Evolutionary conservation across 768 basidiomycete genomes (phyloP).

Genomic region (Lentinula edodes): DNA sequence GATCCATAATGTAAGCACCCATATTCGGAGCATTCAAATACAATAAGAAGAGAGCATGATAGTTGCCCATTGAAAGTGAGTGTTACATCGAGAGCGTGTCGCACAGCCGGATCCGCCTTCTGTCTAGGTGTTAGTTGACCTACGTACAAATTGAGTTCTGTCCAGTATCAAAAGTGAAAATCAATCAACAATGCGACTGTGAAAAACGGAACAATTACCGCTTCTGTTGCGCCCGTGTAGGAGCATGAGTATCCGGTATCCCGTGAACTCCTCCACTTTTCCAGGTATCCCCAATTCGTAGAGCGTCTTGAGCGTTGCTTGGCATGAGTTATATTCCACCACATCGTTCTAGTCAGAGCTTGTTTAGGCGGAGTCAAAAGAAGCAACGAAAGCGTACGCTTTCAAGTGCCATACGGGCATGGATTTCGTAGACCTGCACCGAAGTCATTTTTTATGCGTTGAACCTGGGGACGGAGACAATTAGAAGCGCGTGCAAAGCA

Average conservation of each 20-base stretch:
- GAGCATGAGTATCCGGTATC: constrained; percentile 95
- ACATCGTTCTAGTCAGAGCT: constrained; percentile 69
- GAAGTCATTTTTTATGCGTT: constrained; percentile 98
- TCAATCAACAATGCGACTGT: not conserved
- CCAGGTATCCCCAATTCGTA: constrained; percentile 94
- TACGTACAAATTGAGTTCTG: constrained; percentile 95
- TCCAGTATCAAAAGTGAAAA: constrained; percentile 1
- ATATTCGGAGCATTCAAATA: constrained; percentile 88
- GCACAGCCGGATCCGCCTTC: constrained; percentile 74
- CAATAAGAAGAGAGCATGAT: constrained; percentile 84
- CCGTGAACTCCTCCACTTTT: constrained; percentile 92
- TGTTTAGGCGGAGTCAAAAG: constrained; percentile 11
- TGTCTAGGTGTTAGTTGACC: constrained; percentile 94
- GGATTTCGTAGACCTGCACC: constrained; percentile 95
- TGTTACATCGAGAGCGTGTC: constrained; percentile 89
- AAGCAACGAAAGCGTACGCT: constrained; percentile 45
- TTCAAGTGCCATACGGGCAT: constrained; percentile 95
- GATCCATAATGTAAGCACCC: constrained; percentile 99
- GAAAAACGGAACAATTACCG: constrained; percentile 47
- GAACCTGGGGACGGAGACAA: constrained; percentile 57
- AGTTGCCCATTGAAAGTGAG: constrained; percentile 88
- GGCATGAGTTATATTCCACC: constrained; percentile 99
- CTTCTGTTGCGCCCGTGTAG: constrained; percentile 90
- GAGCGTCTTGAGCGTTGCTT: constrained; percentile 80
- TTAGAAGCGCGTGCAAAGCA: constrained; percentile 12